Evolutionary conservation across 2,329 filamentous ascomycete species (phyloP).

Genomic region (Colletotrichum horii): DNA sequence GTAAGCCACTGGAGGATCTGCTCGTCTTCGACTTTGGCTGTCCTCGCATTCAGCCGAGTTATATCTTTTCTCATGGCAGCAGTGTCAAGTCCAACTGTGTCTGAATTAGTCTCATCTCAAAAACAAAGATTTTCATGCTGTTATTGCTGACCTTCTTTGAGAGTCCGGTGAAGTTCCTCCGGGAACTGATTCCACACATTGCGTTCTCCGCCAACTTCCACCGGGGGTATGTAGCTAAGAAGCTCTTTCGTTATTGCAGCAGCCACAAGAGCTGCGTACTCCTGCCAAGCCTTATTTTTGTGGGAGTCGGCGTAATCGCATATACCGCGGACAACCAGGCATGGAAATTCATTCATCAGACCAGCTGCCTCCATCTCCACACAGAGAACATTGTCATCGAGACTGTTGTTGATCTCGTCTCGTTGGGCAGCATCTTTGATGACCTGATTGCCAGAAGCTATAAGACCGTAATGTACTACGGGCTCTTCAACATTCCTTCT

Average conservation of each 20-base stretch:
- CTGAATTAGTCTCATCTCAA: no score
- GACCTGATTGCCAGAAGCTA: constrained; percentile 38
- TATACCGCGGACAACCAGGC: constrained; percentile 42
- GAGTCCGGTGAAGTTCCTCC: no score
- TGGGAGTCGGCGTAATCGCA: constrained; percentile 46
- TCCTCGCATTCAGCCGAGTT: no score
- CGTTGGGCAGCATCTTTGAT: constrained; percentile 36
- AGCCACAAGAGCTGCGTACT: constrained; percentile 37
- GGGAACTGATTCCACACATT: no score
- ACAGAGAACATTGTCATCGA: constrained; percentile 25
- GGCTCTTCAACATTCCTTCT: neutral
- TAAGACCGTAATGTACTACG: constrained; percentile 25
- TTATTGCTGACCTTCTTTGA: no score
- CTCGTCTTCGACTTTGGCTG: no score
- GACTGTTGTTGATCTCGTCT: constrained; percentile 28
- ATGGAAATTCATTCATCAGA: constrained; percentile 31
- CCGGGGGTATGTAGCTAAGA: neutral
- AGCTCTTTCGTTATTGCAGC: constrained; percentile 32
- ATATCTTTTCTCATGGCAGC: no score
- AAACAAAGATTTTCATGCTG: no score
- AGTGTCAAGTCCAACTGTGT: no score
- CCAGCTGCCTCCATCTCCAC: constrained; percentile 37
- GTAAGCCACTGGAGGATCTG: no score
- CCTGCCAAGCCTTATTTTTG: constrained; percentile 41
- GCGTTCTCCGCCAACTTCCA: no score